Conservation (phyloP, 75 land plant genomes). For the Larix kaempferi region DNA sequence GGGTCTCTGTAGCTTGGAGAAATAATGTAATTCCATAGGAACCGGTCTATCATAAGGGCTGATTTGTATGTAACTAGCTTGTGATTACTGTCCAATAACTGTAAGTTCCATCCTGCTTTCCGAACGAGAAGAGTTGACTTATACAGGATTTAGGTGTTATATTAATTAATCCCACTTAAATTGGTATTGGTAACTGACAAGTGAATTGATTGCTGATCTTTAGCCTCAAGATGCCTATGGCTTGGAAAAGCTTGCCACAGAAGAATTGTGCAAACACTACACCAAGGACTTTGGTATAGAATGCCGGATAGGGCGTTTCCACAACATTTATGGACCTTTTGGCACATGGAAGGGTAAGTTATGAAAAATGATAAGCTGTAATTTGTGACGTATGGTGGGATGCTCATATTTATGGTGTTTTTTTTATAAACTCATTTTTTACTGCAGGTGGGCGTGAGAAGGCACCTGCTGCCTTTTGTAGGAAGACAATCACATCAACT, state of each 20-base stretch:
- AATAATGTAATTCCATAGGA: background rate
- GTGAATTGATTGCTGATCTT: background rate
- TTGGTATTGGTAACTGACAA: background rate
- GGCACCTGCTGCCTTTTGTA: conserved; percentile 92
- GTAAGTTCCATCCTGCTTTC: background rate
- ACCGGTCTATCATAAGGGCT: background rate
- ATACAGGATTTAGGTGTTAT: background rate
- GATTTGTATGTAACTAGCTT: background rate
- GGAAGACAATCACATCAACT: conserved; percentile 74
- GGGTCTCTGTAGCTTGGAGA: background rate
- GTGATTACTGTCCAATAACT: background rate
- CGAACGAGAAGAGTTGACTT: no score
- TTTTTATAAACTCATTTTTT: conserved; percentile 6
- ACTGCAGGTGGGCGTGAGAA: conserved; percentile 83
- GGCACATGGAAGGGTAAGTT: conserved; percentile 87
- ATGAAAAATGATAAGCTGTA: background rate
- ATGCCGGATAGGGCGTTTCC: conserved; percentile 79
- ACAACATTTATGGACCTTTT: conserved; percentile 85
- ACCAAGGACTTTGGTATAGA: conserved; percentile 86
- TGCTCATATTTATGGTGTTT: background rate
- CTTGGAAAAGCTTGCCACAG: conserved; percentile 75
- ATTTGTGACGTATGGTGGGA: background rate
- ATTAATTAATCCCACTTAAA: background rate
- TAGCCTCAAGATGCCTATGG: conserved; percentile 97
- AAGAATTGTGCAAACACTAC: conserved; percentile 84